A percentile compares a stretch with the other conserved stretches of the same genome.
phyloP scores from a whole-genome alignment of 129 eudicot genomes.

The Flaveria robusta region DNA sequence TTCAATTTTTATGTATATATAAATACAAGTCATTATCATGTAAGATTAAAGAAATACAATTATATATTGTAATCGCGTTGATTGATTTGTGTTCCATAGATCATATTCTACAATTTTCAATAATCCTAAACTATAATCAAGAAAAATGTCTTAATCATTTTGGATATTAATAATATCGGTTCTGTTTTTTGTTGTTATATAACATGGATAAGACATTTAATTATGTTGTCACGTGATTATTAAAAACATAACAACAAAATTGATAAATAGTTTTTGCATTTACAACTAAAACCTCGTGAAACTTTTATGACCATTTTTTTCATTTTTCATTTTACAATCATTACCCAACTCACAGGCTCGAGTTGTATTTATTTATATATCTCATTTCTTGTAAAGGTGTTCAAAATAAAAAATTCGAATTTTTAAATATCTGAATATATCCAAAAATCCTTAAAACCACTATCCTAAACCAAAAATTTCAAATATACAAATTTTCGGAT shows the following conservation, averaged over 20 bases:
- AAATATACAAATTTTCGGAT: too few relatives aligned
- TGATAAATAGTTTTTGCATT: background rate
- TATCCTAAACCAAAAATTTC: too few relatives aligned
- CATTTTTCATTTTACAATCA: background rate
- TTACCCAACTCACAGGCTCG: background rate
- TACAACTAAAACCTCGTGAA: background rate
- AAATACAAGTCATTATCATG: background rate
- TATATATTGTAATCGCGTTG: background rate
- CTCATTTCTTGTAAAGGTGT: too few relatives aligned
- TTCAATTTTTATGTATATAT: background rate
- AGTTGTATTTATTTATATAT: too few relatives aligned
- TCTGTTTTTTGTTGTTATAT: background rate
- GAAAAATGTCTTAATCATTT: background rate
- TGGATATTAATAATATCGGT: background rate
- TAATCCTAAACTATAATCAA: background rate
- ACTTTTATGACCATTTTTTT: background rate
- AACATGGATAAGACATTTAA: background rate
- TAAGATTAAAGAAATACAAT: background rate
- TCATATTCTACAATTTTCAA: background rate
- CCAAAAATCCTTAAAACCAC: too few relatives aligned
- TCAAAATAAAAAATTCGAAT: too few relatives aligned
- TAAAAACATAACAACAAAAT: background rate
- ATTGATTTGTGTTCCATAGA: background rate
- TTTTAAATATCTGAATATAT: too few relatives aligned
- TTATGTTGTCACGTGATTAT: background rate